Evolutionary conservation across 1,284 basidiomycete genomes (phyloP), one percentile per base, ranked within the genome.

Genomic region (Cutaneotrichosporon daszewskae): DNA sequence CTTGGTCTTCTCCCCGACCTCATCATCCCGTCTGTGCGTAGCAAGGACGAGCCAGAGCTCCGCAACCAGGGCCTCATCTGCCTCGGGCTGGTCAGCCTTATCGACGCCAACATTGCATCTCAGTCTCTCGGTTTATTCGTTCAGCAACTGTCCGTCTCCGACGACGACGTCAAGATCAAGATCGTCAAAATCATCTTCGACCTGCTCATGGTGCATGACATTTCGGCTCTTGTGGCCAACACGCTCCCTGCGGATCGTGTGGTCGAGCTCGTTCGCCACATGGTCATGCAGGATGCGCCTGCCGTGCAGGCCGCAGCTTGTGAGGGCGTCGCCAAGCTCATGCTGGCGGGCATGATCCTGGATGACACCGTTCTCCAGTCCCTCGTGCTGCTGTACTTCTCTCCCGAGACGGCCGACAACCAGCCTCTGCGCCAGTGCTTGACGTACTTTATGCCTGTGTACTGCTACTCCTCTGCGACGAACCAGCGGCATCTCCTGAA

Each of bases 361-460:
- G 87, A 94, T 55, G 76, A 83, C 26, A 78, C 77, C 51, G 87
- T 94, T 1, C 72, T 97, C 19, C 79, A 81, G 54, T 82, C 80
- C 44, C 77, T 96, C 2, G 79, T 91, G 1, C 71, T 90, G 23
- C 78, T 84, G 18, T 98, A 94, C 71, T 81, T 97, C 55, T 87
- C 86, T 0, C 87, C 89, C 2, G 83, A 87, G 47, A 95, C 90
- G 0, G 76, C 75, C 12, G 79, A 83, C 29, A 97, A 96, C 62
- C 84, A 87, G 59, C 80, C 89, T 51, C 74, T 97, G 23, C 77
- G 90, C 42, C 94, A 97, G 69, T 96, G 91, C 64, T 74, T 98
- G 20, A 84, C 89, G 16, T 97, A 97, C 72, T 97, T 97, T 76
- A 84, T 98, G 72, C 90, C 91, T 0, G 83, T 91, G 0, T 97